phyloP scores from a whole-genome alignment of 2,329 filamentous ascomycete species.

The Neocatenulostroma microsporum region DNA sequence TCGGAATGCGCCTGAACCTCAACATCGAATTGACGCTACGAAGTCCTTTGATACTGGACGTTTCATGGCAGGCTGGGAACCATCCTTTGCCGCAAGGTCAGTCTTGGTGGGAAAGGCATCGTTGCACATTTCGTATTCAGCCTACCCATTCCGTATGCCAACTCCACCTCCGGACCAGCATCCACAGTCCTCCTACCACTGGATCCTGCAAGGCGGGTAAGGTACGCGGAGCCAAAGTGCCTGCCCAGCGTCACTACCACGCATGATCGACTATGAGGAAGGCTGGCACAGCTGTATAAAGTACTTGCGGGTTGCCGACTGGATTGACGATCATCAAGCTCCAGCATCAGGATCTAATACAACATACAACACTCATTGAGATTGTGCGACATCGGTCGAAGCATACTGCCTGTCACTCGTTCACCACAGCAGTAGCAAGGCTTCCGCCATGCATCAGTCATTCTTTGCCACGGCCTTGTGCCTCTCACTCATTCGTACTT shows the following conservation, averaged over 20 bases:
- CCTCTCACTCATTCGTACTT: conserved; percentile 20
- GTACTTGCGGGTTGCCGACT: conserved; percentile 8
- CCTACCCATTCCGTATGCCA: conserved; percentile 18
- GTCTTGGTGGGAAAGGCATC: conserved; percentile 10
- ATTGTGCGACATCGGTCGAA: conserved; percentile 8
- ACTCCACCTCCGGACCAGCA: conserved; percentile 16
- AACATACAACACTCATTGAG: conserved; percentile 8
- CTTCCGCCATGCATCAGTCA: conserved; percentile 20
- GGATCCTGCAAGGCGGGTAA: conserved; percentile 22
- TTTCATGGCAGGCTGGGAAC: conserved; percentile 14
- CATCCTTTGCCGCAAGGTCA: conserved; percentile 12
- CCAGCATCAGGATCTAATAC: conserved; percentile 9
- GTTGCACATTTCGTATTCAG: conserved; percentile 21
- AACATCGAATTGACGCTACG: conserved; percentile 14
- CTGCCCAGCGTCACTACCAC: conserved; percentile 8
- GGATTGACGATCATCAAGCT: conserved; percentile 9
- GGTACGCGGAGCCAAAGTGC: conserved; percentile 2
- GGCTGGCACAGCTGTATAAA: conserved; percentile 18
- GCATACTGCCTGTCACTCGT: conserved; percentile 17
- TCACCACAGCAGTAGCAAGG: conserved; percentile 11
- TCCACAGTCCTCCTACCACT: conserved; percentile 1
- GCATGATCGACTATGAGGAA: conserved; percentile 6
- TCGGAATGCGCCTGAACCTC: conserved; percentile 22
- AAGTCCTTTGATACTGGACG: conserved; percentile 7
- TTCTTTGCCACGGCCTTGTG: conserved; percentile 21